Evolutionary conservation across 257 asterid species (phyloP), one percentile per base, ranked within the genome.

Genomic region (Datura wrightii): DNA sequence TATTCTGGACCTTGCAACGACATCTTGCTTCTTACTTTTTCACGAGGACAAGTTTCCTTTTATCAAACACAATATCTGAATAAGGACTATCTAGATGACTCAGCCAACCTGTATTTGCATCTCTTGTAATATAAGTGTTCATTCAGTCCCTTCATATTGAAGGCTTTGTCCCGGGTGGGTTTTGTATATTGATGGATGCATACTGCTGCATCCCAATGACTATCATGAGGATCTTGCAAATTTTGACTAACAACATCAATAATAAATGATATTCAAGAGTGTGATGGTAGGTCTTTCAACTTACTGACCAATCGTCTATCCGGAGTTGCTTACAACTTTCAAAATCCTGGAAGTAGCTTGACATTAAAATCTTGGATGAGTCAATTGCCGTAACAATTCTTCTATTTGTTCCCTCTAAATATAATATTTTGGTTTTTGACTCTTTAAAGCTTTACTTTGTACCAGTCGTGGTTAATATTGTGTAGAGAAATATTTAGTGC

Each of bases 21-120:
- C 72, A 65, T 65, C 80, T 72, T 46, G 36, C 41, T 46, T 72
- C 41, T 46, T 19, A 46, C 39, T 11, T 72, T 71, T 72, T 72
- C 56, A 67, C 76, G 44, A 15, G 16, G 44, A 10, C 39, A 72
- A 42, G 41, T 72, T 46, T 46, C 58, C 58, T 39, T 72, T 44
- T 44, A 71, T 46, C 80, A 72, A 72, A 46, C 39, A 19, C 10
- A 46, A 13, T 46, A 10, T 46, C 19, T 24, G 58, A 72, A 72
- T 19, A 72, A 46, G 58, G 80, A 72, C 80, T 10, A 46, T 72
- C 80, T 19, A 13, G 80, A 72, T 72, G 80, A 50, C 39, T 46
- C n/a, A 46, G 18, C 41, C 80, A 46, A 70, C 6, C 55, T 71
- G 16, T 42, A 71, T 71, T 42, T 5, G 79, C 5, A 10, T 44